Evolutionary conservation across 192 early-diverging fungal genomes (phyloP), one percentile per base, ranked within the genome.

Genomic region (Backusella mclennaniae): DNA sequence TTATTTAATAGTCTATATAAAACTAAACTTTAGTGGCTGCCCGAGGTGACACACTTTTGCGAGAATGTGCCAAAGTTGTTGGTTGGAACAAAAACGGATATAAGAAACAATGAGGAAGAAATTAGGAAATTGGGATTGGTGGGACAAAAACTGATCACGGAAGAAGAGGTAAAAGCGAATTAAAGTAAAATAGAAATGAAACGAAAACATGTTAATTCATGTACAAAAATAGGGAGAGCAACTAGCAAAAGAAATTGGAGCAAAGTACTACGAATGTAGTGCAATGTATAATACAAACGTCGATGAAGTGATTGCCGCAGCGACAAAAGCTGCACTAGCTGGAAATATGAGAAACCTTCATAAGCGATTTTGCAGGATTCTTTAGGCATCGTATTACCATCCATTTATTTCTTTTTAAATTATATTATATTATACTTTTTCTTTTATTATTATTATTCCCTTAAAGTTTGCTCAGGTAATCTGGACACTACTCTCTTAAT

Each of bases 251-350:
- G 73, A 80, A 26, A 81, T 88, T 49, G 78, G 84, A 26, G 80
- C 83, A 73, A 85, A 83, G 33, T 85, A 88, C 49, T 85, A 80
- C 76, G 87, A 88, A 39, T 88, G 87, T 67, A 86, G 85, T 66
- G 87, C 87, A n/a, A 86, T 79, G 72, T 73, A 74, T 11, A 81
- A 84, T 12, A 79, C 77, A 42, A 81, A 80, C 33, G 75, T 88
- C 2, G 78, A 79, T 41, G 85, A 84, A 31, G 87, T 88, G 26
- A 86, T 88, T 53, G 70, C 80, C n/a, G 82, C 83, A 31, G 87
- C 87, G 29, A 73, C 83, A 44, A 83, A 83, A 52, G 76, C 79
- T 11, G 79, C 85, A 0, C 80, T 86, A 78, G 74, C 80, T n/a
- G 78, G 83, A 15, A 75, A 79, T 19, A 79, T 85, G 42, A 79